A percentile compares a stretch with the other conserved stretches of the same genome.
phyloP scores from a whole-genome alignment of 2,329 filamentous ascomycete species.

The Colletotrichum sp. region DNA sequence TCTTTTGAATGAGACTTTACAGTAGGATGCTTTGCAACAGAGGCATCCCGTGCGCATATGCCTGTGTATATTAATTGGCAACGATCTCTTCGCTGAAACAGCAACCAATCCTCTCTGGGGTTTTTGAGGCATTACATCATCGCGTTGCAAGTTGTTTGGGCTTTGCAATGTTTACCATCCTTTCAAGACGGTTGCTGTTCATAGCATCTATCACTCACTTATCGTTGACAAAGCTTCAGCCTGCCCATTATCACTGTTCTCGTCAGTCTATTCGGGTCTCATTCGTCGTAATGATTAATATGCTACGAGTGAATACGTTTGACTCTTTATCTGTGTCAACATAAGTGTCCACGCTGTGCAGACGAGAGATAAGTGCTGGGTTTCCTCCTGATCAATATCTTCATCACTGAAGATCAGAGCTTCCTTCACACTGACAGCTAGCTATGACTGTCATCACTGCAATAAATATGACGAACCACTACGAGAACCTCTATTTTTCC shows the following conservation, averaged over 20 bases:
- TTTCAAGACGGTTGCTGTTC: no score
- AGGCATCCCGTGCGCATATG: neutral
- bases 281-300: no score
- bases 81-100: no score
- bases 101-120: no score
- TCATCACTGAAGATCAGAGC: neutral
- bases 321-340: neutral
- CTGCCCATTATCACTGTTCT: no score
- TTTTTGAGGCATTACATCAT: no score
- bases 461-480: neutral
- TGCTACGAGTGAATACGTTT: neutral
- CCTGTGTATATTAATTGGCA: neutral
- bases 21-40: neutral
- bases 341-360: neutral
- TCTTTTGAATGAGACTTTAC: neutral
- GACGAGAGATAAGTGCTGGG: no score
- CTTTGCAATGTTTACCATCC: no score
- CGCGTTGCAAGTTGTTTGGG: no score
- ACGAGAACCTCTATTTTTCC: rapidly evolving
- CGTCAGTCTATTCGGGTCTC: no score
- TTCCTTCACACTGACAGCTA: neutral
- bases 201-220: no score
- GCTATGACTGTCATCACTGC: rapidly evolving
- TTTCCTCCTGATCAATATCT: neutral
- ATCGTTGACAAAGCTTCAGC: rapidly evolving